Evolutionary conservation across 1,284 basidiomycete species (phyloP).

Genomic region (Leccinum fallax): DNA sequence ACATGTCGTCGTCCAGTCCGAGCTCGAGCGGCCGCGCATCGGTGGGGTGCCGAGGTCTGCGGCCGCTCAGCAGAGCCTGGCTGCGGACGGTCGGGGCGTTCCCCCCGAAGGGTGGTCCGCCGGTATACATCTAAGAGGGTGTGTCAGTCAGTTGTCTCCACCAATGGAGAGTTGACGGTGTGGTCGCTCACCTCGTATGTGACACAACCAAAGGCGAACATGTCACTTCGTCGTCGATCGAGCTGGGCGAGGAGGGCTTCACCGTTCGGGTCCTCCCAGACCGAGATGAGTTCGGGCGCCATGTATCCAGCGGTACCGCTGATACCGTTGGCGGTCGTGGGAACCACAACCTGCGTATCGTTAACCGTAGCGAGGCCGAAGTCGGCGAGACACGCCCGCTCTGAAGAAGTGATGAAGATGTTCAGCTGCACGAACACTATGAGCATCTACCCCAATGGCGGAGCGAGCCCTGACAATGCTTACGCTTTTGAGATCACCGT

Average conservation of each 20-base stretch:
- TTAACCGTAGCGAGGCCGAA: conserved; percentile 28
- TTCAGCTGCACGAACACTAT: conserved; percentile 19
- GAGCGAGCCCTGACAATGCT: conserved; percentile 6
- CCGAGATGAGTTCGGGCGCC: conserved; percentile 29
- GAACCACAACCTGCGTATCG: conserved; percentile 16
- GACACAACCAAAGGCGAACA: conserved; percentile 36
- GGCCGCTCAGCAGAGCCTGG: conserved; percentile 18
- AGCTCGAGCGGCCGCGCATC: conserved; percentile 5
- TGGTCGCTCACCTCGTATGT: conserved; percentile 26
- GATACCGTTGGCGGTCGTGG: conserved; percentile 19
- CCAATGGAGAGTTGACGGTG: not conserved
- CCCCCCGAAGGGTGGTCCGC: conserved; percentile 21
- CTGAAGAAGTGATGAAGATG: conserved; percentile 28
- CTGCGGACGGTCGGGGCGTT: conserved; percentile 17
- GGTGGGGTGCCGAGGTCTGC: conserved; percentile 21
- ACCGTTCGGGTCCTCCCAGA: conserved; percentile 14
- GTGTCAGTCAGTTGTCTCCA: not conserved
- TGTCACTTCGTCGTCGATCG: conserved; percentile 32
- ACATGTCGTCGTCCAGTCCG: conserved; percentile 33
- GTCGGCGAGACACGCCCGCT: conserved; percentile 33
- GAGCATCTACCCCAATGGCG: not conserved
- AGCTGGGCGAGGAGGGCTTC: conserved; percentile 15
- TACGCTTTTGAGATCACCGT: conserved; percentile 48
- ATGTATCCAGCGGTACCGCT: conserved; percentile 30
- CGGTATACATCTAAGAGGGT: conserved; percentile 19